These are phyloP conservation scores for Botrytis medusae DNA, from an alignment of 2,329 filamentous ascomycete species.

Conservation along the genomic window DNA sequence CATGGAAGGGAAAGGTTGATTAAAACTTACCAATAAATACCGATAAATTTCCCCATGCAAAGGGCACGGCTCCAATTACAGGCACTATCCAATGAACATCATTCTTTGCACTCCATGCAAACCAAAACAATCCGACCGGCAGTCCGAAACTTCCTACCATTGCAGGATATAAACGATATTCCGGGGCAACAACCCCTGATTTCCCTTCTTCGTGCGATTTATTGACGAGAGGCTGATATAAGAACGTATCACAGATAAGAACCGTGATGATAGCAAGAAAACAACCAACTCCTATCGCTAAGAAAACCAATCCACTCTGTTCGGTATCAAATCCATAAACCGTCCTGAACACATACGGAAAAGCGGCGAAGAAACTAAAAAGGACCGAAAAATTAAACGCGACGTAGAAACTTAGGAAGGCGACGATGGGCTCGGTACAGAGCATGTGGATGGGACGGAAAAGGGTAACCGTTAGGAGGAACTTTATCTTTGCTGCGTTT, in stretches of 20 bases:
- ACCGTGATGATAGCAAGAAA: slow-evolving; percentile 47
- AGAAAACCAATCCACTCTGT: slow-evolving; percentile 42
- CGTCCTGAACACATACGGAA: slow-evolving; percentile 42
- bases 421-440: slow-evolving; percentile 40
- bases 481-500: slow-evolving; percentile 39
- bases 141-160: slow-evolving; percentile 58
- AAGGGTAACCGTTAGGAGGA: slow-evolving; percentile 40
- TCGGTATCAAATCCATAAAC: slow-evolving; percentile 42
- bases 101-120: slow-evolving; percentile 57
- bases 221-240: slow-evolving; percentile 41
- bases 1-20: slow-evolving; percentile 43
- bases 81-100: slow-evolving; percentile 54
- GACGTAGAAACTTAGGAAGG: slow-evolving; percentile 29
- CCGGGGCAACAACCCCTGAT: slow-evolving; percentile 44
- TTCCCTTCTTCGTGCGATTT: slow-evolving; percentile 11
- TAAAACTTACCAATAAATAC: slow-evolving; percentile 55
- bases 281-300: slow-evolving; percentile 44
- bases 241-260: slow-evolving; percentile 43
- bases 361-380: slow-evolving; percentile 45
- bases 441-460: slow-evolving; percentile 43
- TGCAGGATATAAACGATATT: slow-evolving; percentile 58
- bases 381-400: slow-evolving; percentile 40
- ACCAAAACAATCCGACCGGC: slow-evolving; percentile 55
- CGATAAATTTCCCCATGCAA: slow-evolving; percentile 60
- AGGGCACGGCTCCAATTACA: slow-evolving; percentile 52